A percentile compares a stretch with the other conserved stretches of the same genome.
phyloP scores from a whole-genome alignment of 257 asterid genomes.

The Perilla frutescens region DNA sequence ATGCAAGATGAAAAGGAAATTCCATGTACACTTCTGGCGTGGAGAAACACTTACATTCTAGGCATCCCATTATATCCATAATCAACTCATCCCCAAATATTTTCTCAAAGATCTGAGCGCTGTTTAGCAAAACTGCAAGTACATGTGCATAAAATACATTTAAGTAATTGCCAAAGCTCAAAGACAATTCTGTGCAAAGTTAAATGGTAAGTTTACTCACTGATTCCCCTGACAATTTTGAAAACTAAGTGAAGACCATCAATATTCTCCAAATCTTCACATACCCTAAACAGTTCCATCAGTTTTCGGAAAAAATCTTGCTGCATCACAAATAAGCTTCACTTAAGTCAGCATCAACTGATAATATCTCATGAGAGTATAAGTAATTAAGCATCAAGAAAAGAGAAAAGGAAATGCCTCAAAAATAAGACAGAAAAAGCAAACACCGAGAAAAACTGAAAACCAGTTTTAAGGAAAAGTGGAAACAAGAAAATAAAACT shows the following conservation, averaged over 20 bases:
- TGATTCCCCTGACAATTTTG: slow-evolving; percentile 85
- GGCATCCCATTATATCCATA: slow-evolving; percentile 92
- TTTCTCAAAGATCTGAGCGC: slow-evolving; percentile 85
- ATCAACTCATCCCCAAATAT: slow-evolving; percentile 91
- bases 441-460: background rate
- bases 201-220: slow-evolving; percentile 54
- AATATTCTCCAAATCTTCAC: slow-evolving; percentile 82
- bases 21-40: background rate
- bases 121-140: slow-evolving; percentile 86
- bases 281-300: slow-evolving; percentile 72
- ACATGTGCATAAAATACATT: slow-evolving; percentile 34
- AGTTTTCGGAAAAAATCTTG: slow-evolving; percentile 78
- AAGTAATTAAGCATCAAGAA: slow-evolving; percentile 20
- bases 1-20: slow-evolving; percentile 7
- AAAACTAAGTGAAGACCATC: slow-evolving; percentile 86
- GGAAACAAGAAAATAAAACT: slow-evolving; percentile 8
- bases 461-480: slow-evolving; percentile 10
- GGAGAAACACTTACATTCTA: slow-evolving; percentile 74
- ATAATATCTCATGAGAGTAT: slow-evolving; percentile 24
- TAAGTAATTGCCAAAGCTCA: slow-evolving; percentile 18
- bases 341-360: slow-evolving; percentile 34
- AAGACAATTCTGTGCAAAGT: slow-evolving; percentile 4
- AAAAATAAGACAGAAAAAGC: background rate
- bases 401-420: slow-evolving; percentile 4
- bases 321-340: slow-evolving; percentile 59